Percentiles rank a stretch among this genome's conserved stretches.
Conservation (phyloP, 768 basidiomycete genomes). For the Leccinum arenicola region DNA sequence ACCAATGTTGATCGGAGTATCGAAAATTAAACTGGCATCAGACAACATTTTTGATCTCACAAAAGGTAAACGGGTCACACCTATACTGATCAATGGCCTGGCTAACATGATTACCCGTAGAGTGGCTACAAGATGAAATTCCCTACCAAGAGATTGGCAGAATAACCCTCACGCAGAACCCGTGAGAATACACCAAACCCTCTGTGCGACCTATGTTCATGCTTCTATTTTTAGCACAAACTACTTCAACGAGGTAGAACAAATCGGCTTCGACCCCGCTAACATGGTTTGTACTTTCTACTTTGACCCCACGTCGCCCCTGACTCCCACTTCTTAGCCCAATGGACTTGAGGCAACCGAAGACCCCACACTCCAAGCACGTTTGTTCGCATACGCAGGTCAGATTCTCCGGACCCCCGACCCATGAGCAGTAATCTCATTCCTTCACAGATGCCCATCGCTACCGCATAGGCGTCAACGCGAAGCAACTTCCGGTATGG, state of each 20-base stretch:
- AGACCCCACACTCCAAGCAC: conserved; percentile 57
- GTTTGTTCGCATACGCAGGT: conserved; percentile 57
- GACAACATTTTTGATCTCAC: conserved; percentile 53
- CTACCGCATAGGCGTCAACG: conserved; percentile 38
- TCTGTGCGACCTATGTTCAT: neutral
- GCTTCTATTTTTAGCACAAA: too few species aligned
- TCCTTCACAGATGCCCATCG: conserved; percentile 34
- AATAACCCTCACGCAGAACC: conserved; percentile 38
- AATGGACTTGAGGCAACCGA: conserved; percentile 46
- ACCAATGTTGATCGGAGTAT: neutral
- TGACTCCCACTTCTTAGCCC: conserved; percentile 4
- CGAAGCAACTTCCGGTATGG: conserved; percentile 36
- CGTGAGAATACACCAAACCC: conserved; percentile 16
- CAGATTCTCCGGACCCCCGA: conserved; percentile 2
- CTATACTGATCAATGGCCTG: neutral
- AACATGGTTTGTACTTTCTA: conserved; percentile 37
- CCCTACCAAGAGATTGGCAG: conserved; percentile 36
- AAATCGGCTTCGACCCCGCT: conserved; percentile 40
- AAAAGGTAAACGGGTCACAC: conserved; percentile 30
- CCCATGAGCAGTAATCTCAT: neutral
- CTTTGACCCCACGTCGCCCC: neutral
- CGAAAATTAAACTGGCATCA: conserved; percentile 12
- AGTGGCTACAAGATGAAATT: conserved; percentile 37
- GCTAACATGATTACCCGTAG: conserved; percentile 15
- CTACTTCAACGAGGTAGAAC: too few species aligned